Evolutionary conservation across 805 yeast species (phyloP), one percentile per base, ranked within the genome.

Genomic region (Cyberlindnera bimundalis): DNA sequence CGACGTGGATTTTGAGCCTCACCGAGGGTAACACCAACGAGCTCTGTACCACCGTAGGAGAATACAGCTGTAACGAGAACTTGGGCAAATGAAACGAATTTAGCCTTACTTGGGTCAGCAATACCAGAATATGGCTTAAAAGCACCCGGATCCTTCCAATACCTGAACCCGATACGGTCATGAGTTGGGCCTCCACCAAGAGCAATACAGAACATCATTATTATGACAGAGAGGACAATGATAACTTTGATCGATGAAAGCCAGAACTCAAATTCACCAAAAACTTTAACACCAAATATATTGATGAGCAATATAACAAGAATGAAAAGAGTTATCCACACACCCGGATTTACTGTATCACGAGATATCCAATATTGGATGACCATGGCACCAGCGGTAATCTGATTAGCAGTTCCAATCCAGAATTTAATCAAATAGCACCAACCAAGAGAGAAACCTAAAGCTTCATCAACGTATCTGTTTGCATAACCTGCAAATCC

Each of bases 151-250:
- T 76, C 56, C 31, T 69, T 60, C 86, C 87, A 83, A 58, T 68
- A 83, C 53, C 84, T 71, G 65, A 81, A 84, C 1, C 90, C 91
- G 25, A 76, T 62, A 60, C 91, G 71, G 52, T 83, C 88, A 53
- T 80, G 81, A 31, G 71, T 70, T 48, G 91, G 90, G 21, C 80
- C 85, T 39, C 93, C 95, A 45, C 95, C 95, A 41, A 79, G 66
- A 65, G 83, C 81, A 45, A 84, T 74, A 43, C 80, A 64, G 48
- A 83, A 71, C 39, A 83, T 66, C 37, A 82, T 43, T 86, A 47
- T 2, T 16, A 47, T 47, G 16, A 47, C 16, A 5, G 39, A 47
- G 11, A 47, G 24, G 7, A 52, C 66, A 79, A 79, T 82, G 70
- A 53, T 71, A 16, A 76, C 72, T 52, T 75, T 75, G 33, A 74